These are phyloP conservation scores for Quercus alba DNA, from an alignment of 306 rosid species.

Conservation along the genomic window DNA sequence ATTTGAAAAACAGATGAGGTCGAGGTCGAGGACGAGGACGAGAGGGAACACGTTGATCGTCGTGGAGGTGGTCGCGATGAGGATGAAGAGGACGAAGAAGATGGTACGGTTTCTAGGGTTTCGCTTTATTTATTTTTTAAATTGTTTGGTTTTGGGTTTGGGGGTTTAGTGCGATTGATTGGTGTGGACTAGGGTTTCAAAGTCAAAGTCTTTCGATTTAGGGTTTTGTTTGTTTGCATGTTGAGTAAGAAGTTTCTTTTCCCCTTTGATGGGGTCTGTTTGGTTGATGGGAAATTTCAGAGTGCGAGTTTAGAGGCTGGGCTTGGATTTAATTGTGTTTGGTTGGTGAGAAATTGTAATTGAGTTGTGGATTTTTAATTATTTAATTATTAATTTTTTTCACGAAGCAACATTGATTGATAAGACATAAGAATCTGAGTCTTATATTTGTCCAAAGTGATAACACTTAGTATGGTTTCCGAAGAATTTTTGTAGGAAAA, in stretches of 20 bases:
- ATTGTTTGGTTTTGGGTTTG: background rate
- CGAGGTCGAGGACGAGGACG: conserved; percentile 76
- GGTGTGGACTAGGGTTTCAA: too few species aligned
- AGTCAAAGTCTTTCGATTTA: conserved; percentile 56
- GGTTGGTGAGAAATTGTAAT: background rate
- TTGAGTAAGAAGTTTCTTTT: background rate
- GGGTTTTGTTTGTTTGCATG: conserved; percentile 1
- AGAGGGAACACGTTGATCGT: conserved; percentile 58
- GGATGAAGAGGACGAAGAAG: conserved; percentile 86
- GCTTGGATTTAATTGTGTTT: background rate
- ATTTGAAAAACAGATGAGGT: conserved; percentile 59
- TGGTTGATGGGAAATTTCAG: conserved; percentile 6
- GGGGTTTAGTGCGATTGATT: too few species aligned
- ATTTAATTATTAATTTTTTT: too few species aligned
- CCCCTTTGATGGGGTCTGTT: conserved; percentile 33
- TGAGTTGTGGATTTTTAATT: too few species aligned
- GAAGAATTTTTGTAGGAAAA: too few species aligned
- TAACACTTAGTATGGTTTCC: background rate
- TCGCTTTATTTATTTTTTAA: background rate
- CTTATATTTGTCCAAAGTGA: background rate
- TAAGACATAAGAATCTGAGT: background rate
- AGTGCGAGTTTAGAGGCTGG: background rate
- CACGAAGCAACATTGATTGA: background rate
- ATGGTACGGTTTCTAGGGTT: conserved; percentile 45
- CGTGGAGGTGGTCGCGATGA: conserved; percentile 34